These are phyloP conservation scores for Monascus purpureus DNA, from an alignment of 495 filamentous ascomycete species.

Conservation along the genomic window DNA sequence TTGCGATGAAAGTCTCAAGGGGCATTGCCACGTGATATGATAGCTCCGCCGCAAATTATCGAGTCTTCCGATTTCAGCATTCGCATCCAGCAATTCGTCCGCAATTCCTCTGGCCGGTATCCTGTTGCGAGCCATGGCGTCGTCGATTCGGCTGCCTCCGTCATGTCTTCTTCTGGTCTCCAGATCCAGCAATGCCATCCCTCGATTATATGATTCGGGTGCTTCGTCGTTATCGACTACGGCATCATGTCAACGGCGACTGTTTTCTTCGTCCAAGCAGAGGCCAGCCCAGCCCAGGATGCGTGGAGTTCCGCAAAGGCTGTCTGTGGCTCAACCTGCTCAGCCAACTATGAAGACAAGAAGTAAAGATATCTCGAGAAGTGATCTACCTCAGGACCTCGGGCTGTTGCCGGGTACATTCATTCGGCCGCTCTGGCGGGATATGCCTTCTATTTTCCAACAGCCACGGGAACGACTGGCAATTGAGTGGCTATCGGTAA, in stretches of 20 bases:
- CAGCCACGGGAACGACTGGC: slow-evolving; percentile 26
- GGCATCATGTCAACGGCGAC: slow-evolving; percentile 17
- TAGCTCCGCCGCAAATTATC: too few species aligned
- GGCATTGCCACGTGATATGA: too few species aligned
- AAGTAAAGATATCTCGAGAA: slow-evolving; percentile 10
- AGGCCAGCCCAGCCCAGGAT: slow-evolving; percentile 11
- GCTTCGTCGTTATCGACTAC: too few species aligned
- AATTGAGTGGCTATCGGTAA: slow-evolving; percentile 36
- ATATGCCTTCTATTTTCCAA: slow-evolving; percentile 41
- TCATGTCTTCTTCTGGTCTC: slow-evolving; percentile 10
- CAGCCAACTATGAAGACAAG: slow-evolving; percentile 29
- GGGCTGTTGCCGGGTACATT: slow-evolving; percentile 45
- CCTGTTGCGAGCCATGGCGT: slow-evolving; percentile 19
- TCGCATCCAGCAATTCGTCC: background rate
- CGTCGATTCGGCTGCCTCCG: slow-evolving; percentile 16
- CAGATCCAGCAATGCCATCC: slow-evolving; percentile 5
- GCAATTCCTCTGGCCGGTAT: background rate
- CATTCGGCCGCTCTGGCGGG: slow-evolving; percentile 40
- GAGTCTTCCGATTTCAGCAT: too few species aligned
- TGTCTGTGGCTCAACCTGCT: slow-evolving; percentile 13
- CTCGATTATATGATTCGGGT: slow-evolving; percentile 6
- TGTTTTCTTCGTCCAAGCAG: slow-evolving; percentile 17
- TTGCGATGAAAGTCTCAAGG: too few species aligned
- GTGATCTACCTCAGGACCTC: slow-evolving; percentile 33
- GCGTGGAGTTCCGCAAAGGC: slow-evolving; percentile 10